Conservation (phyloP, 2,329 filamentous ascomycete genomes). For the Reticulascus tulasneorum region DNA sequence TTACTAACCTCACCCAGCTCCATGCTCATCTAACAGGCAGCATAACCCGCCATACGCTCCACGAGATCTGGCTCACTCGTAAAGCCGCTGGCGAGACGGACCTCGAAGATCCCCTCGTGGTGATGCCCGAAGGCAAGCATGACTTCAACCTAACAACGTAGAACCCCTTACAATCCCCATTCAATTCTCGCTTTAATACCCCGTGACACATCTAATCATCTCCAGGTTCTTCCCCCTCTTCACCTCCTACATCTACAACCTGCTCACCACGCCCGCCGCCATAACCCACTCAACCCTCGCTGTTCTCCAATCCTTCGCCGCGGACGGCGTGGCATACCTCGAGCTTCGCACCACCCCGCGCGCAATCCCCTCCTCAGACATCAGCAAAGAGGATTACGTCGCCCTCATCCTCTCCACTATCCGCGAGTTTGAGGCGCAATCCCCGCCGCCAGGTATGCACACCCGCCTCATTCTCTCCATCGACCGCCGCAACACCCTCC, state of each 20-base stretch:
- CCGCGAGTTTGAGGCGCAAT: slow-evolving; percentile 38
- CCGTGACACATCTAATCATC: background rate
- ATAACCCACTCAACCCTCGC: slow-evolving; percentile 59
- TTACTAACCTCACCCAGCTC: slow-evolving; percentile 43
- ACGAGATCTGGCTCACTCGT: slow-evolving; percentile 67
- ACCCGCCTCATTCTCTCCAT: slow-evolving; percentile 69
- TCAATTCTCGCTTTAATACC: slow-evolving; percentile 7
- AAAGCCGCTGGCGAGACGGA: slow-evolving; percentile 46
- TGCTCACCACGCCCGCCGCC: slow-evolving; percentile 60
- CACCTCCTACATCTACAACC: slow-evolving; percentile 73
- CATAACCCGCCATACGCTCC: slow-evolving; percentile 68
- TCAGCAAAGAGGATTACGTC: slow-evolving; percentile 64
- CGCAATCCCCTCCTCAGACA: slow-evolving; percentile 33
- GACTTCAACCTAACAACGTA: slow-evolving; percentile 68
- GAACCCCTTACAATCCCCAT: slow-evolving; percentile 21
- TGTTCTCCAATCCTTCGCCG: slow-evolving; percentile 62
- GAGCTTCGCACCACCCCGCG: slow-evolving; percentile 80
- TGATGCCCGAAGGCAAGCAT: slow-evolving; percentile 67
- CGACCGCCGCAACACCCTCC: slow-evolving; percentile 59
- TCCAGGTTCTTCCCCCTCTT: slow-evolving; percentile 73
- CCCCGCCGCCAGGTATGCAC: slow-evolving; percentile 40
- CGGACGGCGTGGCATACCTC: slow-evolving; percentile 71
- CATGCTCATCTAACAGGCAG: slow-evolving; percentile 79
- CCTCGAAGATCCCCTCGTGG: slow-evolving; percentile 63
- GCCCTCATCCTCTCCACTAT: slow-evolving; percentile 63